Percentiles rank a stretch among this genome's conserved stretches.
Conservation (phyloP, 1,284 basidiomycete species). For the Mixia osmundae region DNA sequence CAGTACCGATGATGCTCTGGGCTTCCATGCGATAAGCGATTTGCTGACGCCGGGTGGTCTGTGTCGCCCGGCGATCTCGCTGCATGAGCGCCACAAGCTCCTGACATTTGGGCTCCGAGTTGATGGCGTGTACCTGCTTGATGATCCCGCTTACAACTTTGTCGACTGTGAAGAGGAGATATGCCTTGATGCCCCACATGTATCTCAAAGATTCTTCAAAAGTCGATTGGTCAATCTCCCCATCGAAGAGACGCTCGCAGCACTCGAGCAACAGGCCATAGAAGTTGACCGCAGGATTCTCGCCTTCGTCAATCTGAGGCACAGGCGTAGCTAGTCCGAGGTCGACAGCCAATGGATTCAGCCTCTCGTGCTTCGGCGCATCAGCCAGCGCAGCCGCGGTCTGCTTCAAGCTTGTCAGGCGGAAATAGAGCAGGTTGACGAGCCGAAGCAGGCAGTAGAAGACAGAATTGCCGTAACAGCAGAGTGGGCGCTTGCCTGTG, state of each 20-base stretch:
- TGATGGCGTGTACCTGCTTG: conserved; percentile 35
- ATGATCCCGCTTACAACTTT: conserved; percentile 14
- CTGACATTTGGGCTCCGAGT: conserved; percentile 57
- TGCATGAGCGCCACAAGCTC: conserved; percentile 60
- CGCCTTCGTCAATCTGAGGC: conserved; percentile 19
- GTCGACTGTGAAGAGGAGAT: conserved; percentile 25
- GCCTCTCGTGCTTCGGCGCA: conserved; percentile 20
- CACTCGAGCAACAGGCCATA: conserved; percentile 77
- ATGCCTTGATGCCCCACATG: conserved; percentile 87
- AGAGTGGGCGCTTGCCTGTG: conserved; percentile 12
- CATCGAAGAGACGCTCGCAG: conserved; percentile 78
- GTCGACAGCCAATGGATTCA: conserved; percentile 31
- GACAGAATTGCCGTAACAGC: conserved; percentile 75
- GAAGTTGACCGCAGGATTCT: conserved; percentile 37
- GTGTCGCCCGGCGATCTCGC: conserved; percentile 33
- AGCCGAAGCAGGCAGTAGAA: conserved; percentile 77
- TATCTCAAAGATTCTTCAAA: conserved; percentile 92
- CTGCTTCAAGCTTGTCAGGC: conserved; percentile 52
- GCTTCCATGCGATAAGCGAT: conserved; percentile 60
- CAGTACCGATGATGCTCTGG: conserved; percentile 57
- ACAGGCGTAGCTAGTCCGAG: conserved; percentile 23
- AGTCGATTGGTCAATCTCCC: conserved; percentile 66
- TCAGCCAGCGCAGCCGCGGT: conserved; percentile 30
- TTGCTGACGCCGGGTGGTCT: conserved; percentile 51
- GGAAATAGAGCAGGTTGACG: conserved; percentile 54